Conservation (phyloP, 78 protist species). For the Polysphondylium violaceum region DNA sequence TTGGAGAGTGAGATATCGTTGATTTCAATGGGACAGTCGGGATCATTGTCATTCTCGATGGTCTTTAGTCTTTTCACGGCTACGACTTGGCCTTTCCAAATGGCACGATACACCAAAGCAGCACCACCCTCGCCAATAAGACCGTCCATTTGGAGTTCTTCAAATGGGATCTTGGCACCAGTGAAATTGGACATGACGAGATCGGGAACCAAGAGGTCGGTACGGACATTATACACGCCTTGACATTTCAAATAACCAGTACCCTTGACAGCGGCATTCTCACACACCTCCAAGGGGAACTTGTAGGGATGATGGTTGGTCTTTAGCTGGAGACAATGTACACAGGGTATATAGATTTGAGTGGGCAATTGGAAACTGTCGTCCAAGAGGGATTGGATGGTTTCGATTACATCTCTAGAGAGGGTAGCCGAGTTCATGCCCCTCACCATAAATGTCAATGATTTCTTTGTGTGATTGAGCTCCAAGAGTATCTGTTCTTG, state of each 20-base stretch:
- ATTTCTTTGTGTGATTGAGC: conserved; percentile 14
- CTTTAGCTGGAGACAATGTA: conserved; percentile 58
- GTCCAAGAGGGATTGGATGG: conserved; percentile 65
- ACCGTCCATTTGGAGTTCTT: conserved; percentile 33
- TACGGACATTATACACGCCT: conserved; percentile 16
- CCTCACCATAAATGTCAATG: conserved; percentile 37
- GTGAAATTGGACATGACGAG: conserved; percentile 73
- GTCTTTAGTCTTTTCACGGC: conserved; percentile 81
- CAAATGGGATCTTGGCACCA: conserved; percentile 74
- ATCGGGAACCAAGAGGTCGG: conserved; percentile 80
- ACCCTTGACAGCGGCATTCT: conserved; percentile 83
- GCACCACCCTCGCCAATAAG: conserved; percentile 86
- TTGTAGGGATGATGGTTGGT: conserved; percentile 18
- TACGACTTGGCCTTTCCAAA: conserved; percentile 60
- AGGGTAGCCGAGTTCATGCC: conserved; percentile 30
- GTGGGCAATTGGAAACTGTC: conserved; percentile 39
- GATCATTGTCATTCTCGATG: neutral
- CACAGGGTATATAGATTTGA: conserved; percentile 69
- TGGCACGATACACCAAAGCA: conserved; percentile 74
- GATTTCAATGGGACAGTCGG: conserved; percentile 41
- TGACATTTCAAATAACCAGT: conserved; percentile 60
- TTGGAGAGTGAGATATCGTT: conserved; percentile 67
- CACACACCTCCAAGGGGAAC: conserved; percentile 80
- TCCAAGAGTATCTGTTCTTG: conserved; percentile 54
- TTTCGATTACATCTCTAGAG: conserved; percentile 74